These are phyloP conservation scores for Trichophyton verrucosum DNA, from an alignment of 2,329 filamentous ascomycete genomes.

Conservation along the genomic window DNA sequence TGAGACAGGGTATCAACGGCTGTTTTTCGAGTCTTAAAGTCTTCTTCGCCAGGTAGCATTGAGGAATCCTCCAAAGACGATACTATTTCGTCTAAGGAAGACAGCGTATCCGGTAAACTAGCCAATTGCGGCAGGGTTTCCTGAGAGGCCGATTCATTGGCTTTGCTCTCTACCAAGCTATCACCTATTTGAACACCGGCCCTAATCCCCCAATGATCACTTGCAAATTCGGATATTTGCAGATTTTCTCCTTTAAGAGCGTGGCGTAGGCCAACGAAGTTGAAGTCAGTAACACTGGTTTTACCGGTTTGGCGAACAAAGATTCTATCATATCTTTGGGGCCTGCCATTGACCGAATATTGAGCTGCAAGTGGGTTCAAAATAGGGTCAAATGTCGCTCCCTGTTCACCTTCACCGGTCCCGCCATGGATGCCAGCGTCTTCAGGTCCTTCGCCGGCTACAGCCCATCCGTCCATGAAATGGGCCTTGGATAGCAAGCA, in stretches of 20 bases:
- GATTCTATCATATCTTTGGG: conserved; percentile 55
- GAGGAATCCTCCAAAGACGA: conserved; percentile 1
- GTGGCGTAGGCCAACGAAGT: conserved; percentile 43
- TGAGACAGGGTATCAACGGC: conserved; percentile 10
- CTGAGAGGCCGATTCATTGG: not conserved
- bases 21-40: conserved; percentile 1
- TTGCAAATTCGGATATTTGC: conserved; percentile 15
- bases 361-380: conserved; percentile 45
- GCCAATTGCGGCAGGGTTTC: not conserved
- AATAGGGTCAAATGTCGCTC: conserved; percentile 52
- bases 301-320: conserved; percentile 36
- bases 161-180: not conserved
- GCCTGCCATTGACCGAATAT: conserved; percentile 42
- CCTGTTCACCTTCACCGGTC: conserved; percentile 47
- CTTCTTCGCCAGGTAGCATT: conserved; percentile 7
- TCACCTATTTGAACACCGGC: not conserved
- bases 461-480: conserved; percentile 43
- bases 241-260: conserved; percentile 4
- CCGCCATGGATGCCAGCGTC: conserved; percentile 25
- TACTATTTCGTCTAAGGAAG: not conserved
- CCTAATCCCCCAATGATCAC: conserved; percentile 22
- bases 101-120: not conserved
- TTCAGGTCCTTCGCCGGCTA: conserved; percentile 34
- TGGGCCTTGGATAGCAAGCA: conserved; percentile 33
- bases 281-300: conserved; percentile 38